These are phyloP conservation scores for Paramecium octaurelia DNA, from an alignment of 73 alveolate species.

Conservation along the genomic window DNA sequence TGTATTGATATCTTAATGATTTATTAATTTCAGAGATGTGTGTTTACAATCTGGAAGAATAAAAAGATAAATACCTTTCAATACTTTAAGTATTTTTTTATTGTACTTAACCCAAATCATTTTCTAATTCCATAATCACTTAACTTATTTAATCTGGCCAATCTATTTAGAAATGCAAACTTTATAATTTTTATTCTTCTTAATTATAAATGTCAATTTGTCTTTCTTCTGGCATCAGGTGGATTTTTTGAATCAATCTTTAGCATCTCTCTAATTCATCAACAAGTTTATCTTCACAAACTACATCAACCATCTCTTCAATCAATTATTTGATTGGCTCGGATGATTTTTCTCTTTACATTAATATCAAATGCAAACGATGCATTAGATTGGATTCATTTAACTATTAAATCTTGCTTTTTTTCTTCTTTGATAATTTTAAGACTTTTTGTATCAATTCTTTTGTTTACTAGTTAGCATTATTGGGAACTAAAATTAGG, in stretches of 20 bases:
- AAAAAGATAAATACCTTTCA: not conserved
- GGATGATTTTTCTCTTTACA: not conserved
- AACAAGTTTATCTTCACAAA: not conserved
- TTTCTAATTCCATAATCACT: not conserved
- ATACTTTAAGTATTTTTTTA: not conserved
- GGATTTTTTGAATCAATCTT: not conserved
- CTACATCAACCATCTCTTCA: not conserved
- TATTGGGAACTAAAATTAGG: not conserved
- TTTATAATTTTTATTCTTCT: not conserved
- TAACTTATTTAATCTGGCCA: not conserved
- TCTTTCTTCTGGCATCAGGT: not conserved
- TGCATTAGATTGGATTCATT: not conserved
- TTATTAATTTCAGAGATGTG: not conserved
- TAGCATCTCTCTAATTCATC: not conserved
- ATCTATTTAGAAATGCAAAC: not conserved
- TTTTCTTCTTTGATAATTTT: not conserved
- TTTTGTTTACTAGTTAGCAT: not conserved
- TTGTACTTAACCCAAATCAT: not conserved
- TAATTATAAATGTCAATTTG: not conserved
- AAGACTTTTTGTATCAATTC: not conserved
- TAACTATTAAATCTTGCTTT: not conserved
- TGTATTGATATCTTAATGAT: not conserved
- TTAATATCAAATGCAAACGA: not conserved
- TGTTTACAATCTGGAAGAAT: not conserved
- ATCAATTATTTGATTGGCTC: not conserved